Evolutionary conservation across 306 rosid species (phyloP).

Genomic region (Trichosanthes truncata): DNA sequence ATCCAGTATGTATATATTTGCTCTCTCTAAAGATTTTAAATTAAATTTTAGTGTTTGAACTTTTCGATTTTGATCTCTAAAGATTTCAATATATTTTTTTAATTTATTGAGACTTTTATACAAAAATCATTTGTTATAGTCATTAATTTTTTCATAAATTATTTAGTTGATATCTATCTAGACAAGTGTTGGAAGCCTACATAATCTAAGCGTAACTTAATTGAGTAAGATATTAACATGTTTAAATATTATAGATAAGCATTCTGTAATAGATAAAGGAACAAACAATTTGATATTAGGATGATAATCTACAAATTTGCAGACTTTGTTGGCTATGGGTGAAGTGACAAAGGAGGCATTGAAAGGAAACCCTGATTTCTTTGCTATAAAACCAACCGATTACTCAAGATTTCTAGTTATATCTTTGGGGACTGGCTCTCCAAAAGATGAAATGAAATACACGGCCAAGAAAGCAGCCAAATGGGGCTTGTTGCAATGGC

Average conservation of each 20-base stretch:
- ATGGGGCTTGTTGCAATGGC: conserved; percentile 57
- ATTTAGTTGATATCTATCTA: too few relatives aligned
- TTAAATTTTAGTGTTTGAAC: background rate
- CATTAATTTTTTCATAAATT: too few relatives aligned
- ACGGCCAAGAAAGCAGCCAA: conserved; percentile 30
- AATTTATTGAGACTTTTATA: too few relatives aligned
- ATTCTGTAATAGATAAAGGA: too few relatives aligned
- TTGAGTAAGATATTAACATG: too few relatives aligned
- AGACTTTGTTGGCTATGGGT: conserved; percentile 41
- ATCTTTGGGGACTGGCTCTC: conserved; percentile 53
- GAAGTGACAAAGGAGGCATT: conserved; percentile 37
- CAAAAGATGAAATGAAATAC: conserved; percentile 29
- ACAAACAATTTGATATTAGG: too few relatives aligned
- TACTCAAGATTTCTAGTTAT: conserved; percentile 33
- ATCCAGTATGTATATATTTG: conserved; percentile 33
- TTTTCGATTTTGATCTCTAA: background rate
- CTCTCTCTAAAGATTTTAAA: background rate
- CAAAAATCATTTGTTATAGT: too few relatives aligned
- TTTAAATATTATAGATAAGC: too few relatives aligned
- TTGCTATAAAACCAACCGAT: conserved; percentile 20
- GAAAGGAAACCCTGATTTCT: conserved; percentile 14
- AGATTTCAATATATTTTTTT: background rate
- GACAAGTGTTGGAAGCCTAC: too few relatives aligned
- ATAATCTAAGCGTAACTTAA: too few relatives aligned
- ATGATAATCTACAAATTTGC: background rate